Evolutionary conservation across 169 alveolate species (phyloP), one percentile per base, ranked within the genome.

Genomic region (Eimeria acervulina): DNA sequence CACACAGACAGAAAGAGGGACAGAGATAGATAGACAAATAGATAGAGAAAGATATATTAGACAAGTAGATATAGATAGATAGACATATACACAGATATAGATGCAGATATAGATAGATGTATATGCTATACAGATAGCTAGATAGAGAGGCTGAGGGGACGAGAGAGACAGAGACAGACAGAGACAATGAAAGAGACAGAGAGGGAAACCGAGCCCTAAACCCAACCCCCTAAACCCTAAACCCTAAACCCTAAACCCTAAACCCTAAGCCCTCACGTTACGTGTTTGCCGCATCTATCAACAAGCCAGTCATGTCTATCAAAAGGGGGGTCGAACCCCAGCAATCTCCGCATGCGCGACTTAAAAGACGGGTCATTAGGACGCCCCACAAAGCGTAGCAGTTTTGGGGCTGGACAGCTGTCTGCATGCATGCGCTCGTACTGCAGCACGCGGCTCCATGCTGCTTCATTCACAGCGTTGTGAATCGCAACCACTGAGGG

Each of bases 271-370:
- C n/a, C 84, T 5, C 74, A 85, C 95, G 80, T 84, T 70, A 95
- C 74, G 33, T 66, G 17, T 4, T 52, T 74, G 26, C 96, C 96
- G 70, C 96, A 95, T 61, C 96, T 80, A 74, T 95, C 96, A 3
- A 95, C 91, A 59, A 95, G 59, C 96, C 96, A 95, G 80, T 95
- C 96, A 44, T 95, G 96, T 28, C 96, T 44, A 23, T 95, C 96
- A 33, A 95, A 95, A 28, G 95, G 95, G 26, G 63, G 26, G 7
- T 55, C 93, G 70, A 26, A 87, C 2, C 95, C 95, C 31, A 74
- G 26, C 31, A 63, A 38, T 2, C 47, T 59, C 76, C n/a, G 63
- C 47, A 72, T 1, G 10, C 72, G 33, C 4, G 97, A 81, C 55
- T 70, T 95, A 38, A 85, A 10, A 0, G 74, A 66, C 66, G 88